Base-by-base conservation (phyloP, 768 basidiomycete species). In the Lentinula boryana region DNA sequence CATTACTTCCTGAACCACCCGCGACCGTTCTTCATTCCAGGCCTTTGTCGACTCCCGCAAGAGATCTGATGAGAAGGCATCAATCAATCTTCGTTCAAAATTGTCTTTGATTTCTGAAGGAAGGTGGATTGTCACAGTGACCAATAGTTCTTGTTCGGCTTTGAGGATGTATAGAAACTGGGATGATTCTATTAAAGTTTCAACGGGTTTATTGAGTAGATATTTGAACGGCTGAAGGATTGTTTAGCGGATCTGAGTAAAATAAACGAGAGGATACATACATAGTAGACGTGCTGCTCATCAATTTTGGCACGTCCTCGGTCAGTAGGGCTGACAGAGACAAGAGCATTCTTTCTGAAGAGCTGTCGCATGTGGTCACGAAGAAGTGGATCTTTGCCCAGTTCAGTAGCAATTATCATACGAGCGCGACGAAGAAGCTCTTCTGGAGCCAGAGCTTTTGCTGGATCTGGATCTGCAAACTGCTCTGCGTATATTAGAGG, bases 191-290 rank as follows among this genome's bases (percentile, higher is more conserved):
- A 86, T 66, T 84, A 96, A 87, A 4, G 86, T 81, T 32, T 71
- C 70, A 33, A 93, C 80, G 27, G 84, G 85, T 68, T 97, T 98
- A 62, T 88, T 80, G 31, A 80, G 76, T 32, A 98, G 81, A 74
- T 98, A 98, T 79, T 98, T 98, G 83, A 98, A 98, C 67, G 85
- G 87, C 96, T 99, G 67, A 9, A 52, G 15, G 63, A 31, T 98
- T 67, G 85, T 87, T 96, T 98, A 66, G 12, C 12, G 63, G 27
- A 63, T 43, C 38, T 49, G 48, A 43, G 27, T 44, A 32, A 35
- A 44, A 51, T 1, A 12, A 56, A 52, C 27, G 16, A 16, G 21
- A 59, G 18, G 32, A 48, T 32, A 78, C 89, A 60, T 70, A 90
- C 89, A 63, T 80, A 90, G 70, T 86, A 89, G 3, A 80, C 80